A percentile compares a stretch with the other conserved stretches of the same genome.
Conservation (phyloP, 73 alveolate genomes). For the Paramecium tetraurelia region DNA sequence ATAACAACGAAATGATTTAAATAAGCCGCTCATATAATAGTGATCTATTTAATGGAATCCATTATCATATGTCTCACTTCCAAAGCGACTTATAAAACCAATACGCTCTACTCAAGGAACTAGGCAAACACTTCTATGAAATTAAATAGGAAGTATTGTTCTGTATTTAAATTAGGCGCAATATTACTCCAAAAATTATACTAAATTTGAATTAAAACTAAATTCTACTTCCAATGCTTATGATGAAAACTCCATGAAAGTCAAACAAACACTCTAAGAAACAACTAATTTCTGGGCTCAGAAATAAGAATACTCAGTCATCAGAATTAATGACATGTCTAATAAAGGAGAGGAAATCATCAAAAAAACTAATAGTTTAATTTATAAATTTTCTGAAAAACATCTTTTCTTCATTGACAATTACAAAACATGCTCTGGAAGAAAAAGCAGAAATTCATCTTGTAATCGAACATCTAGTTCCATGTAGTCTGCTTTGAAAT, state of each 20-base stretch:
- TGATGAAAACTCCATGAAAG: neutral
- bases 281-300: neutral
- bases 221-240: neutral
- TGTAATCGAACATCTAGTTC: neutral
- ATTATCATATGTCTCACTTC: neutral
- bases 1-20: neutral
- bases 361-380: neutral
- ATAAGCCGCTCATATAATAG: neutral
- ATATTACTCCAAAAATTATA: neutral
- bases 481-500: neutral
- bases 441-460: neutral
- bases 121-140: neutral
- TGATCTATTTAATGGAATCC: neutral
- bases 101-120: neutral
- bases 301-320: neutral
- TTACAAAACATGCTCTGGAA: neutral
- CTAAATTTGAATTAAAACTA: neutral
- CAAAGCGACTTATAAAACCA: neutral
- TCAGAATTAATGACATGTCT: neutral
- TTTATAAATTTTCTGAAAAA: neutral
- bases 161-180: neutral
- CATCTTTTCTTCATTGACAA: neutral
- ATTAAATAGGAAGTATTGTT: neutral
- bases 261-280: neutral
- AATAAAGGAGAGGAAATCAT: neutral